A percentile compares a stretch with the other conserved stretches of the same genome.
These are phyloP conservation scores for Pestalotiopsis sp. DNA, from an alignment of 2,329 filamentous ascomycete genomes.

Conservation along the genomic window DNA sequence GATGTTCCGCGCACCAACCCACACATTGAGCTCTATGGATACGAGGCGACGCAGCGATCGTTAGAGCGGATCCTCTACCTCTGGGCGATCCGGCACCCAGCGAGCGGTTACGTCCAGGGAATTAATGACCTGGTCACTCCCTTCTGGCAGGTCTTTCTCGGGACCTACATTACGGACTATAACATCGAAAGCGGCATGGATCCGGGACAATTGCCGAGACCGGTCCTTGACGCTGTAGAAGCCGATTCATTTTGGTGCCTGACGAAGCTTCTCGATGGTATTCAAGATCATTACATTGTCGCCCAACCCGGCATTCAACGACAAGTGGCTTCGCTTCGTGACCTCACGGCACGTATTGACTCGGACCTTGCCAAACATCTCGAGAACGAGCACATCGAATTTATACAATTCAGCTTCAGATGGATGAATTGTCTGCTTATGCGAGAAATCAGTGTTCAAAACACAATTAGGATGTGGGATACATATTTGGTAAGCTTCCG, in stretches of 20 bases:
- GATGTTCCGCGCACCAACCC: slow-evolving; percentile 96
- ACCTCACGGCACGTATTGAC: slow-evolving; percentile 90
- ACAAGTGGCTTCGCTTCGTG: slow-evolving; percentile 84
- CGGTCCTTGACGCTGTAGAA: slow-evolving; percentile 93
- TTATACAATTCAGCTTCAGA: slow-evolving; percentile 98
- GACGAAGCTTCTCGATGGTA: slow-evolving; percentile 96
- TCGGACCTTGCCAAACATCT: slow-evolving; percentile 81
- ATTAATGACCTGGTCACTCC: slow-evolving; percentile 98
- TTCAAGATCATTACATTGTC: slow-evolving; percentile 98
- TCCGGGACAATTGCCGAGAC: slow-evolving; percentile 85
- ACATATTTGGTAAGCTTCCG: slow-evolving; percentile 79
- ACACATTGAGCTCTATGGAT: slow-evolving; percentile 91
- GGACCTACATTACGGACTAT: slow-evolving; percentile 90
- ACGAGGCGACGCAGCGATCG: slow-evolving; percentile 92
- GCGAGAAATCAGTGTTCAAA: slow-evolving; percentile 94
- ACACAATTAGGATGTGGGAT: slow-evolving; percentile 99
- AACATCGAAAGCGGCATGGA: slow-evolving; percentile 96
- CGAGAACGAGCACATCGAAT: slow-evolving; percentile 89
- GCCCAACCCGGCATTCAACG: slow-evolving; percentile 95
- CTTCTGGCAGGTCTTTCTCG: slow-evolving; percentile 97
- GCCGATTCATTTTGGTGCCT: slow-evolving; percentile 98
- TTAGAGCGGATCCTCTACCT: slow-evolving; percentile 94
- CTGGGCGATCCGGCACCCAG: slow-evolving; percentile 96
- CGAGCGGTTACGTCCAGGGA: slow-evolving; percentile 95
- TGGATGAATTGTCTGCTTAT: slow-evolving; percentile 99